Evolutionary conservation across 1,284 basidiomycete genomes (phyloP).

Genomic region (Phylloporus sp.): DNA sequence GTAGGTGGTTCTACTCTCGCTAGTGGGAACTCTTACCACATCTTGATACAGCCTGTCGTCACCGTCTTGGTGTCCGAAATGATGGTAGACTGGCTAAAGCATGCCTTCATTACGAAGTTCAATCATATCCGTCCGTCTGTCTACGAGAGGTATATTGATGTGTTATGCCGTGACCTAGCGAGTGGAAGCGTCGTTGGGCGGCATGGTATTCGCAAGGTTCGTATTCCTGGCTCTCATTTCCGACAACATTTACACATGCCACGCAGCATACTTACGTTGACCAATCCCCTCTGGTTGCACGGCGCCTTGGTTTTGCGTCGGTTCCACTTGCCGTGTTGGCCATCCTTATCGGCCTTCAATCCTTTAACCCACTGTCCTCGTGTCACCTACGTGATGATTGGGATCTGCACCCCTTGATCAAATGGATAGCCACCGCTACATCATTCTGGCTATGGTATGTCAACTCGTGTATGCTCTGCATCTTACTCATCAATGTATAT

Average conservation of each 20-base stretch:
- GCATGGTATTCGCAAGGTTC: slow-evolving; percentile 73
- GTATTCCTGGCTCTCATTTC: slow-evolving; percentile 18
- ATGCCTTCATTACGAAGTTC: slow-evolving; percentile 99
- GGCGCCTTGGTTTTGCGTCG: slow-evolving; percentile 92
- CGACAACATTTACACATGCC: slow-evolving; percentile 16
- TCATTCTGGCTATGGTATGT: slow-evolving; percentile 85
- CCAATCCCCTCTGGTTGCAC: slow-evolving; percentile 93
- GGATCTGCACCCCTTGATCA: slow-evolving; percentile 56
- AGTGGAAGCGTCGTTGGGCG: slow-evolving; percentile 79
- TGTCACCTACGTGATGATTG: slow-evolving; percentile 50
- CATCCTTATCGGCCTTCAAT: slow-evolving; percentile 89
- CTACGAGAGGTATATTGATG: slow-evolving; percentile 95
- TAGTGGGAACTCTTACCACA: slow-evolving; percentile 7
- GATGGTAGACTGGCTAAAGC: slow-evolving; percentile 98
- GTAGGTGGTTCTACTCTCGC: slow-evolving; percentile 56
- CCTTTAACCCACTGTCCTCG: slow-evolving; percentile 69
- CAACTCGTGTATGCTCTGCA: background rate
- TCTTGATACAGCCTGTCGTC: slow-evolving; percentile 75
- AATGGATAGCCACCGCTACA: slow-evolving; percentile 70
- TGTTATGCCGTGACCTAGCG: slow-evolving; percentile 93
- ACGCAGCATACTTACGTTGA: slow-evolving; percentile 88
- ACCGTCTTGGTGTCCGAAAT: slow-evolving; percentile 93
- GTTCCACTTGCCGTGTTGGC: slow-evolving; percentile 91
- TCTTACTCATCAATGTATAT: slow-evolving; percentile 9
- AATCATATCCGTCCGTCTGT: slow-evolving; percentile 94